Evolutionary conservation across 768 basidiomycete genomes (phyloP).

Genomic region (Suillus variegatus): DNA sequence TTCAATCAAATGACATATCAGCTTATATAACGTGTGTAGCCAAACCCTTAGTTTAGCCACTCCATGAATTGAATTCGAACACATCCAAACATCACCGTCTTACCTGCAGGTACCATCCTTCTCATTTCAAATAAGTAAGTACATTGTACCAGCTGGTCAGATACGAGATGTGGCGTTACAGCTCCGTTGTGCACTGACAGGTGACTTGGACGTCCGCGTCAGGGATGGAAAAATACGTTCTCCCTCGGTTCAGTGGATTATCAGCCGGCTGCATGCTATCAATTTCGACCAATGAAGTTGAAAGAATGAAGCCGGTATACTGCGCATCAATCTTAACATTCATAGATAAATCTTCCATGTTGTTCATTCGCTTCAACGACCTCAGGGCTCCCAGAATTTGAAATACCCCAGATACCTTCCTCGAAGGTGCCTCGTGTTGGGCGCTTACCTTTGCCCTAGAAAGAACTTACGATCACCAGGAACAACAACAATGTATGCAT

Average conservation of each 20-base stretch:
- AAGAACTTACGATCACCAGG: not conserved
- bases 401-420: not conserved
- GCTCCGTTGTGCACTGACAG: not conserved
- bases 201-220: not conserved
- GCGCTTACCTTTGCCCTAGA: not conserved
- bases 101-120: not conserved
- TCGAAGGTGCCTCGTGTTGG: not conserved
- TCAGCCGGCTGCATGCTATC: not conserved
- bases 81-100: not conserved
- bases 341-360: not conserved
- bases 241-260: not conserved
- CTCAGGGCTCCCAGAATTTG: not conserved
- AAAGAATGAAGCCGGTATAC: not conserved
- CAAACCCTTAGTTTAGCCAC: not conserved
- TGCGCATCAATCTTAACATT: not conserved
- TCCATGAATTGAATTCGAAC: not conserved
- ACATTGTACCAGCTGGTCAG: not conserved
- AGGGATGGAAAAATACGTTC: not conserved
- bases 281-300: not conserved
- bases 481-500: not conserved
- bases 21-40: slow-evolving; percentile 4
- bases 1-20: slow-evolving; percentile 3
- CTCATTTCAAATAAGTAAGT: not conserved
- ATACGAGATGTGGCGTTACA: not conserved
- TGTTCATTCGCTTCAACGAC: not conserved